A percentile compares a stretch with the other conserved stretches of the same genome.
Evolutionary conservation across 495 filamentous ascomycete genomes (phyloP).

Genomic region (Melanomma pulvis-pyrius): DNA sequence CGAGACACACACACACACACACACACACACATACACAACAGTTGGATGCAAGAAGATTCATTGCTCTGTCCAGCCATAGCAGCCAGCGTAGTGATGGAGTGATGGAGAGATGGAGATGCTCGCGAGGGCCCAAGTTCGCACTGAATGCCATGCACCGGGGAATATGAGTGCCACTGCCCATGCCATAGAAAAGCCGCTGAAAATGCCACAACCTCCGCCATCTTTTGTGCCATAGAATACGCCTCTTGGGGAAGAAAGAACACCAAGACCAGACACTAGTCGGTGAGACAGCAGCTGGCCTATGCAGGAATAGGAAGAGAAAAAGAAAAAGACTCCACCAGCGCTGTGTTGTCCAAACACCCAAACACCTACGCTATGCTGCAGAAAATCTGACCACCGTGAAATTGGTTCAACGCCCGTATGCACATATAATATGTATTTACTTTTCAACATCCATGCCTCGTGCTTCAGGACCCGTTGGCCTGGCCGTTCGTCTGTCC

Average conservation of each 20-base stretch:
- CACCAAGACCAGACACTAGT: neutral
- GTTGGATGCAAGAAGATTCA: neutral
- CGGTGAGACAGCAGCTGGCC: neutral
- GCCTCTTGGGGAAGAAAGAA: neutral
- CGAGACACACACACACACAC: no score
- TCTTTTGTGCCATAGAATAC: neutral
- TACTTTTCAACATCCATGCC: neutral
- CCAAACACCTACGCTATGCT: slow-evolving; percentile 35
- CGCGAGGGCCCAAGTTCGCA: neutral
- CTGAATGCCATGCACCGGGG: neutral
- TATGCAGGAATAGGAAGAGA: neutral
- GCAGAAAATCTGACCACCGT: slow-evolving; percentile 1
- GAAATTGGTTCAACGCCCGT: neutral
- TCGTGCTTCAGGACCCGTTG: slow-evolving; percentile 5
- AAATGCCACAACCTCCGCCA: neutral
- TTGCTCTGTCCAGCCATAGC: neutral
- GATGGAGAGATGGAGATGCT: no score
- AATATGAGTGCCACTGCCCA: neutral
- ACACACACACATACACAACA: no score
- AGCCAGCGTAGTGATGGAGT: neutral
- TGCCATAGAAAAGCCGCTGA: slow-evolving; percentile 6
- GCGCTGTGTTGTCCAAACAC: neutral
- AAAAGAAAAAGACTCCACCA: neutral
- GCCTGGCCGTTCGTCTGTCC: slow-evolving; percentile 12
- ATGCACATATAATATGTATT: slow-evolving; percentile 1